Evolutionary conservation across 2,329 filamentous ascomycete genomes (phyloP), one percentile per base, ranked within the genome.

Genomic region (Cercospora zeae-maydis): DNA sequence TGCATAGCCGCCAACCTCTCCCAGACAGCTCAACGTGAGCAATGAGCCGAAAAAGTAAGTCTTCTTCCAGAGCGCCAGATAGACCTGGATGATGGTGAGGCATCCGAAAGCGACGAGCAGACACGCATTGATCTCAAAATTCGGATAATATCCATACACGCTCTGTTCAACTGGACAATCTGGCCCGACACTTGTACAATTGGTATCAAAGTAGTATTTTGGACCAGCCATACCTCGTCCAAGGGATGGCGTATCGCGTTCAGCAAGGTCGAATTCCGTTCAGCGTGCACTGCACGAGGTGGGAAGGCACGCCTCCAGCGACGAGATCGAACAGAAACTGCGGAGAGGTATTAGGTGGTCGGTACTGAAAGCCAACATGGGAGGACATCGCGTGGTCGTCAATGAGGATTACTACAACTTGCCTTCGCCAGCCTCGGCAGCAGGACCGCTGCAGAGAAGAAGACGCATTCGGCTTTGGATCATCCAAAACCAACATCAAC

Each of bases 1-100:
- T 2, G 37, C 36, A 36, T 60, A 60, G 16, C 58, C 58, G 19
- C n/a, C 49, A 1, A 47, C 47, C 36, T 61, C 58, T 2, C 36
- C 51, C 30, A 47, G 27, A 27, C 58, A 61, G 30, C 51, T 49
- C n/a, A 61, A 34, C 19, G 39, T 19, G 49, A 61, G 58, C 30
- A 61, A 30, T 3, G 14, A 24, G 8, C 31, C 58, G 16, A 55
- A 61, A 10, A 61, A 61, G 30, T 61, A 55, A 2, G 58, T 61
- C 19, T 47, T 54, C 16, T 55, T 61, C 58, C 58, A 61, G 37
- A 61, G 45, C 2, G 47, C 58, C 13, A 61, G 51, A 9, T 42
- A 55, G 19, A 55, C 30, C n/a, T 61, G 58, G 7, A 55, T 36
- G 8, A 56, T 10, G 9, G 51, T 39, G 13, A 61, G 47, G 16